Conservation (phyloP, 768 basidiomycete species). For the Suillus sp. region DNA sequence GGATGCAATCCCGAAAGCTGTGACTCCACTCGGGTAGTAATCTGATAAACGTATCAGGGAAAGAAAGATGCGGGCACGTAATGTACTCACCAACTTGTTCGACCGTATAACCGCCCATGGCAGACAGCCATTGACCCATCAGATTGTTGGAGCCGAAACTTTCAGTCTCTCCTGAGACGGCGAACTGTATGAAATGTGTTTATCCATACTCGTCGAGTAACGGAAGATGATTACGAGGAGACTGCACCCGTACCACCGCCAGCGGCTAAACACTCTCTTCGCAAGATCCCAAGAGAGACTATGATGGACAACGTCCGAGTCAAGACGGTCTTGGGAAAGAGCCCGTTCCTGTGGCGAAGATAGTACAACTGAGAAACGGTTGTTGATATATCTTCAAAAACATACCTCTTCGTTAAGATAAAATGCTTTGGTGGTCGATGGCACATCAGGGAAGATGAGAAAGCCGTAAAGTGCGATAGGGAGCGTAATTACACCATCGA, state of each 20-base stretch:
- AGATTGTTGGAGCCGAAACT: constrained; percentile 71
- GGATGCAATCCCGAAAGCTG: constrained; percentile 64
- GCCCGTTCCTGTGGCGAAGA: constrained; percentile 48
- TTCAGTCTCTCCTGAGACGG: constrained; percentile 66
- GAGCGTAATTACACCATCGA: constrained; percentile 70
- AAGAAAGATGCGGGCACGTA: neutral
- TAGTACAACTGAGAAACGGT: neutral
- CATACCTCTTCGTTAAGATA: constrained; percentile 61
- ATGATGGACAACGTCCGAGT: constrained; percentile 43
- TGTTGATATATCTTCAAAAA: constrained; percentile 4
- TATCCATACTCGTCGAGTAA: neutral
- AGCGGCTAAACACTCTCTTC: constrained; percentile 53
- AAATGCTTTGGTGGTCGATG: constrained; percentile 61
- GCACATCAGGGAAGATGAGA: constrained; percentile 71
- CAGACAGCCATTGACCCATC: constrained; percentile 73
- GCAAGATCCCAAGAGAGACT: constrained; percentile 50
- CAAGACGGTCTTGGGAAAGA: constrained; percentile 52
- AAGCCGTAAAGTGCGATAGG: constrained; percentile 76
- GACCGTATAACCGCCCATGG: constrained; percentile 60
- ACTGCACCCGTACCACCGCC: constrained; percentile 73
- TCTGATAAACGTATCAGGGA: constrained; percentile 32
- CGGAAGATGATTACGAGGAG: constrained; percentile 47
- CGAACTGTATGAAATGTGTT: constrained; percentile 47
- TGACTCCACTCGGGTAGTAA: constrained; percentile 64
- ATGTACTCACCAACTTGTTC: constrained; percentile 54